Base-by-base conservation (phyloP, 2,329 filamentous ascomycete species). In the Grosmannia huntii region DNA sequence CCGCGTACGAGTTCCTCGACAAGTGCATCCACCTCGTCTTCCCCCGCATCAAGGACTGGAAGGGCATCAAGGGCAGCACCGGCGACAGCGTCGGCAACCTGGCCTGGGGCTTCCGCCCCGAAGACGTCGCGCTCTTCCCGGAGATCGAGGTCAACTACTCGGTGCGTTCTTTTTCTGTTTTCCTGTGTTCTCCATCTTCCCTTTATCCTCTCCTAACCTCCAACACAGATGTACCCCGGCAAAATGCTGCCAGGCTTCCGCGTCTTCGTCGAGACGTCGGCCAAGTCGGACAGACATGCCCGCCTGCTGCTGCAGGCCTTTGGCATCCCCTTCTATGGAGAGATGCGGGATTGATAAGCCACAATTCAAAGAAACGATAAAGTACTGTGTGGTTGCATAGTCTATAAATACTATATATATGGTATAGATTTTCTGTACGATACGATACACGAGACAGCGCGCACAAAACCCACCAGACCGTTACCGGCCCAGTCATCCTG, bases 81-180 rank as follows among this genome's bases (percentile, higher is more conserved):
- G 94, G 94, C 67, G 94, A 99, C 70, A 85, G 84, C 67, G 86
- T 86, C 61, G 94, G 94, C 44, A 96, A 97, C 71, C 79, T 99
- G 64, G 80, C 79, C 11, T 92, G 91, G 70, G 94, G 94, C 64
- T 77, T 99, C 65, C 79, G 79, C 16, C 78, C 85, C 5, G 85
- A 89, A 60, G 83, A 87, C 64, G 83, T 96, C 66, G 83, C 86
- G 55, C 76, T 89, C 63, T 99, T 97, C 74, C 94, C 94, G 0
- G 94, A 99, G 75, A 82, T 99, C 52, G 91, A 96, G 72, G 83
- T 90, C 66, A 96, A 96, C 75, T 96, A 94, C 68, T 89, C 95
- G 73, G 90, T 95, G 74, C 80, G 88, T 80, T 27, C 19, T 28
- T 57, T 52, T 23, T 14, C 14, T 4, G 36, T 38, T 2, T 38